Evolutionary conservation across 345 rosid genomes (phyloP), one percentile per base, ranked within the genome.

Genomic region (Hibiscus tridactylites): DNA sequence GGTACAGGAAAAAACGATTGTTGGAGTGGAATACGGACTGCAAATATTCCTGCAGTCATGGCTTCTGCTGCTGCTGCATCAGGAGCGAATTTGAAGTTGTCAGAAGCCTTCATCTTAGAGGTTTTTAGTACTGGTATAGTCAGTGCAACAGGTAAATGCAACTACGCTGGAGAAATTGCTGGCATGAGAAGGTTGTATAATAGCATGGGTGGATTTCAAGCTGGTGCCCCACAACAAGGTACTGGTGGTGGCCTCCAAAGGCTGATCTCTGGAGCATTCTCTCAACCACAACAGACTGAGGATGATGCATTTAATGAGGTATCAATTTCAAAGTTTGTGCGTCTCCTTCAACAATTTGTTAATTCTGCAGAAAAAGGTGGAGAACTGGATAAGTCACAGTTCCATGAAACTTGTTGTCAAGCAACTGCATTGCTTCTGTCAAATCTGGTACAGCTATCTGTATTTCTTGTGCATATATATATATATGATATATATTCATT

Each of bases 11-110:
- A 89, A 80, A 96, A 86, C 88, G 98, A 91, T 74, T 78, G 81
- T 77, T 92, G 98, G 99, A 76, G 90, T 62, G 98, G 97, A 67
- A 84, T 81, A 79, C 82, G 86, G 62, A 85, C 99, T 58, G 97
- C 98, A 74, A 92, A 96, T 81, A 82, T 96, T 79, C 99, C 99
- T 73, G 91, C 99, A 33, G 98, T 92, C 85, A 88, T 89, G 92
- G 94, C 92, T 70, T 98, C 99, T 33, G 99, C 99, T 70, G 99
- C 96, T 65, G 98, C 99, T 71, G 99, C 99, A 3, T 92, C 98
- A 56, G 98, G 99, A 62, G 98, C 93, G 74, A 89, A 87, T 85
- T 75, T 96, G 81, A 89, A 91, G 80, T 81, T 86, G 76, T 85
- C 91, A 8, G 99, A 88, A 75, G 87, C 89, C 61, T 88, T 92